Base-by-base conservation (phyloP, 2,329 filamentous ascomycete species). In the Paecilomyces formosus region DNA sequence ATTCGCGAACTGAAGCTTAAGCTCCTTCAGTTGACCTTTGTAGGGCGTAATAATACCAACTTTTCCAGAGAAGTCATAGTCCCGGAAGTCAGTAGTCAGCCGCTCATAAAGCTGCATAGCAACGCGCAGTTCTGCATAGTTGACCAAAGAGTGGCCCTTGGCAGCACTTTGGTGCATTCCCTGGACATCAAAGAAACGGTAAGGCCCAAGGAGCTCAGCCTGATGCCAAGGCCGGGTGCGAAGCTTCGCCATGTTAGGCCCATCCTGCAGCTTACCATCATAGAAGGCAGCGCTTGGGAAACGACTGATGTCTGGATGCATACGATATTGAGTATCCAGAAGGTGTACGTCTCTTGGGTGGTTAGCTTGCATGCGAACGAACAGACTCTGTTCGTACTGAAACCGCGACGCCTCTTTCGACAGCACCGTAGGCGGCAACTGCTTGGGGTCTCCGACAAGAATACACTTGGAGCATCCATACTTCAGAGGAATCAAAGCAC, bases 41-140 rank as follows among this genome's bases (percentile, higher is more conserved):
- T 99, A 99, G 0, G 93, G 94, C 0, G 95, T 97, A 71, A 99
- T 99, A 72, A 99, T 93, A 65, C 94, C 94, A 57, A 99, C 88
- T 70, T 96, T 96, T 61, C 89, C 86, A 45, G 82, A 84, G 65
- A 94, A 86, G 66, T 95, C 85, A 61, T 84, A 84, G 2, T 80
- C 77, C 18, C 76, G 76, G 63, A 88, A 93, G 69, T 96, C 92
- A 0, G 81, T 82, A 45, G 83, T 85, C 62, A 99, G 84, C 3
- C 92, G 85, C 50, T 89, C 83, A 71, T 94, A 97, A 12, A 99
- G 80, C 67, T 88, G 84, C 78, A 97, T 83, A 1, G 94, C 92
- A 61, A 96, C 88, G 51, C 90, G 88, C 60, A 97, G 79, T 71
- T 99, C 95, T 51, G 88, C 88, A 49, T 87, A 78, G 74, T 99